phyloP scores from a whole-genome alignment of 805 yeast species.

The Torulaspora quercuum region DNA sequence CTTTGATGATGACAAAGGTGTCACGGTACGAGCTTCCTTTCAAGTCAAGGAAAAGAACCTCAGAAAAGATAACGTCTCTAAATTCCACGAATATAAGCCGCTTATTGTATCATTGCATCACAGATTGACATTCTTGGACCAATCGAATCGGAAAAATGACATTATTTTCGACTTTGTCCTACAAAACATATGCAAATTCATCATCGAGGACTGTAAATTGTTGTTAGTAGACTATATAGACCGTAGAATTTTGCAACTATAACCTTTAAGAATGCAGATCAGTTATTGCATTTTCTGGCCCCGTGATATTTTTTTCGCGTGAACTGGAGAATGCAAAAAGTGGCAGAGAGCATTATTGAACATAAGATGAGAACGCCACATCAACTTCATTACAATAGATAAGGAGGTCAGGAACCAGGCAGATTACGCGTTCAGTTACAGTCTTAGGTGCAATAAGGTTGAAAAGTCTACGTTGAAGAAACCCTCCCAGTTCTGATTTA shows the following conservation, averaged over 20 bases:
- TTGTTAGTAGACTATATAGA: constrained; percentile 15
- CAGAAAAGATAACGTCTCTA: constrained; percentile 7
- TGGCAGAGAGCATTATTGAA: no score
- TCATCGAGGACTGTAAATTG: constrained; percentile 17
- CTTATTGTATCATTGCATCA: constrained; percentile 11
- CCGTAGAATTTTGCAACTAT: constrained; percentile 4
- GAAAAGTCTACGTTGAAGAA: no score
- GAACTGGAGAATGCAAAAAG: constrained; percentile 5
- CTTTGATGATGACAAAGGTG: neutral
- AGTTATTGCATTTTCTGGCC: no score
- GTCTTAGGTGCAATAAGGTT: no score
- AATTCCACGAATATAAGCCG: constrained; percentile 16
- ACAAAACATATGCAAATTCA: constrained; percentile 16
- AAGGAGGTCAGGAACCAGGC: no score
- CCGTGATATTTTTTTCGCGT: constrained; percentile 1
- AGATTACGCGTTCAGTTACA: no score
- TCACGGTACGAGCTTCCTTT: neutral
- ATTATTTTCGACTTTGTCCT: constrained; percentile 19
- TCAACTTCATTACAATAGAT: no score
- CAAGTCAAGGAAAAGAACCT: neutral
- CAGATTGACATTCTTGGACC: constrained; percentile 13
- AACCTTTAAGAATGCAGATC: neutral
- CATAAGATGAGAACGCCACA: no score
- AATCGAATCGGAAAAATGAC: constrained; percentile 13
- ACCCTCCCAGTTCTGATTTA: no score